Conservation (phyloP, 2,329 filamentous ascomycete genomes). For the Xenoacremonium recifei region DNA sequence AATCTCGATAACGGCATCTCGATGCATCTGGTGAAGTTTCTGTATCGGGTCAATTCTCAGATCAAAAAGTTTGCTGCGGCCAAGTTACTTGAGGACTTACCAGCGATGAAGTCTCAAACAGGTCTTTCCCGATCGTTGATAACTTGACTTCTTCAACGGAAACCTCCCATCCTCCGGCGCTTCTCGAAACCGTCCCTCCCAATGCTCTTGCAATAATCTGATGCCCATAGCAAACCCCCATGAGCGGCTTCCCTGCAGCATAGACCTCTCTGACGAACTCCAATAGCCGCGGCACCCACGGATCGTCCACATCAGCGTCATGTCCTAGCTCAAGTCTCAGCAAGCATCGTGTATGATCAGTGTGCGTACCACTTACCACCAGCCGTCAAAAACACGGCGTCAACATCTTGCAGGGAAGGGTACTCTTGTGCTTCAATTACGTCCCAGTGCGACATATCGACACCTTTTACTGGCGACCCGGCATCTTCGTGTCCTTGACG, state of each 20-base stretch:
- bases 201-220: constrained; percentile 17
- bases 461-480: constrained; percentile 1
- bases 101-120: constrained; percentile 7
- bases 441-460: constrained; percentile 4
- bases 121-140: background rate
- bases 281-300: constrained; percentile 8
- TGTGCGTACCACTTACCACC: constrained; percentile 7
- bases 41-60: background rate
- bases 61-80: background rate
- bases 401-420: constrained; percentile 8
- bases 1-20: constrained; percentile 1
- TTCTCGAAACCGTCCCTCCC: constrained; percentile 7
- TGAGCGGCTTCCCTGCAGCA: constrained; percentile 8
- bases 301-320: constrained; percentile 7
- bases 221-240: constrained; percentile 16
- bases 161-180: constrained; percentile 13
- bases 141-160: constrained; percentile 6
- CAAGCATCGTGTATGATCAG: constrained; percentile 8
- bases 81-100: constrained; percentile 1
- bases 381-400: constrained; percentile 11
- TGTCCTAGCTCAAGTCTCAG: background rate
- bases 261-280: constrained; percentile 7
- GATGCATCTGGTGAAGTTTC: constrained; percentile 6
- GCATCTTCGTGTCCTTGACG: constrained; percentile 3
- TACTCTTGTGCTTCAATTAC: constrained; percentile 2